These are phyloP conservation scores for Pseudoturritis turrita DNA, from an alignment of 345 rosid species.

Conservation along the genomic window DNA sequence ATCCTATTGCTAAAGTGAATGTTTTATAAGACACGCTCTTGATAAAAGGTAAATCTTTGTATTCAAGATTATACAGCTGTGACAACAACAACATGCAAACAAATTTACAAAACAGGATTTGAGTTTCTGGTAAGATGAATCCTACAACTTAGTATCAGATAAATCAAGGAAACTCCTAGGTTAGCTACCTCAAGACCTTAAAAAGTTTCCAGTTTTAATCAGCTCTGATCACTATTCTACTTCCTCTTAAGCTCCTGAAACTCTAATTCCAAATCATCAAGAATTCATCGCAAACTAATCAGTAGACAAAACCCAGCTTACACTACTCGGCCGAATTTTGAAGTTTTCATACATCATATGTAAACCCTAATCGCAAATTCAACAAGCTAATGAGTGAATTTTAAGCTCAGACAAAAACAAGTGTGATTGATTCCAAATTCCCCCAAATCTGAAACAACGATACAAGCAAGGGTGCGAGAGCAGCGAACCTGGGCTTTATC, in stretches of 20 bases:
- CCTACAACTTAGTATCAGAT: neutral
- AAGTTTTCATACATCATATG: too few species aligned
- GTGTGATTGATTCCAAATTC: neutral
- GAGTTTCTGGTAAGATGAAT: neutral
- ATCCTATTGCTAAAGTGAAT: neutral
- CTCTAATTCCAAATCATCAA: neutral
- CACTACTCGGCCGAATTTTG: too few species aligned
- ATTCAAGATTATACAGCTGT: neutral
- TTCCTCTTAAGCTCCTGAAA: neutral
- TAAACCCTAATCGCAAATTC: too few species aligned
- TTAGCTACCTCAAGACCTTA: too few species aligned
- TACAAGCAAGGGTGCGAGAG: neutral
- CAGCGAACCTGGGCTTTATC: conserved; percentile 89
- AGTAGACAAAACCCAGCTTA: neutral
- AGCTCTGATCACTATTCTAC: neutral
- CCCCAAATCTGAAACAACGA: neutral
- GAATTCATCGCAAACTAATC: neutral
- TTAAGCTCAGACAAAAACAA: neutral
- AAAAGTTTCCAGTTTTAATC: neutral
- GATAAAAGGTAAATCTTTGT: neutral
- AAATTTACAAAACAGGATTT: neutral
- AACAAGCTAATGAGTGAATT: neutral
- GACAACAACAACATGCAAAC: neutral
- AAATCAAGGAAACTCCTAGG: neutral
- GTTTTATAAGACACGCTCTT: neutral